Evolutionary conservation across 768 basidiomycete species (phyloP).

Genomic region (Lentinus tigrinus): DNA sequence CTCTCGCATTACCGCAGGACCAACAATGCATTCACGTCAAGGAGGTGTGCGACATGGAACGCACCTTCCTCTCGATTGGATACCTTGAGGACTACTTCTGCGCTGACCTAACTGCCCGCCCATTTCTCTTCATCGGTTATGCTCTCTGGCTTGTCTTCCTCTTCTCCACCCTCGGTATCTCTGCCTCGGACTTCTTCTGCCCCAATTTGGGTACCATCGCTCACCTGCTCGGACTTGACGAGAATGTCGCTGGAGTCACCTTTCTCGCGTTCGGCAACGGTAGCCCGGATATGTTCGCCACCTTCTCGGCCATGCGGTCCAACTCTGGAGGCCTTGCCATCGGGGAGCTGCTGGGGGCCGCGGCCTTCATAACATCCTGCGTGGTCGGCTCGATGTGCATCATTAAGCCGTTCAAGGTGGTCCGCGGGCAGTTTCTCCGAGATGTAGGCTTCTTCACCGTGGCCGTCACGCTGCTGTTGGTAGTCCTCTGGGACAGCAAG

Average conservation of each 20-base stretch:
- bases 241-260: constrained; percentile 94
- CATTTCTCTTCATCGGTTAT: constrained; percentile 60
- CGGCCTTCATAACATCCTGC: constrained; percentile 92
- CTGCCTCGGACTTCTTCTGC: constrained; percentile 96
- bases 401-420: constrained; percentile 90
- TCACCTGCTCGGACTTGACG: constrained; percentile 79
- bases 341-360: constrained; percentile 93
- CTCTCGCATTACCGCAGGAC: constrained; percentile 49
- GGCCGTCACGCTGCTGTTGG: constrained; percentile 73
- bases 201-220: constrained; percentile 93
- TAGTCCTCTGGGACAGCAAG: constrained; percentile 73
- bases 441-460: constrained; percentile 94
- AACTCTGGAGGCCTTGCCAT: constrained; percentile 88
- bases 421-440: constrained; percentile 78
- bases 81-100: constrained; percentile 78
- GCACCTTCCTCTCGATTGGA: constrained; percentile 67
- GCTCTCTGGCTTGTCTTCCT: constrained; percentile 85
- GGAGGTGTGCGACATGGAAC: constrained; percentile 52
- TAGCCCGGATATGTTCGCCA: constrained; percentile 94
- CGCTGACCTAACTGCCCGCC: constrained; percentile 50
- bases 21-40: constrained; percentile 68
- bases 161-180: constrained; percentile 94
- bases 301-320: constrained; percentile 87
- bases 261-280: constrained; percentile 97
- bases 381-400: constrained; percentile 98